Evolutionary conservation across 208 protist species (phyloP).

Genomic region (Trypanosoma mega): DNA sequence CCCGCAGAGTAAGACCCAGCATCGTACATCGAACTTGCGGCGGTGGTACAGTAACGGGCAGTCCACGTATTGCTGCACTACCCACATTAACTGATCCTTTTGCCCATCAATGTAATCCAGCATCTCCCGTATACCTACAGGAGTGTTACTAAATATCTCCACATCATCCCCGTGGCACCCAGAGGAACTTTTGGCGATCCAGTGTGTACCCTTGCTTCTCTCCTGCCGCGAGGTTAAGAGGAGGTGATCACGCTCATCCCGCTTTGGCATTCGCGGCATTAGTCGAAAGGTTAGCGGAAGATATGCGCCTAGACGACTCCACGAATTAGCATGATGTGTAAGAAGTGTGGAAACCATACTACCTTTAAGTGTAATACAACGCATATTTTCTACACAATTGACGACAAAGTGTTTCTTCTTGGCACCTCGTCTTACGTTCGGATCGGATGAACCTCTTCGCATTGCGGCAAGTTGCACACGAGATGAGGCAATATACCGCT

Average conservation of each 20-base stretch:
- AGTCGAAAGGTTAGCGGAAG: constrained; percentile 65
- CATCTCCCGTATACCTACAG: constrained; percentile 37
- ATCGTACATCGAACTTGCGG: constrained; percentile 72
- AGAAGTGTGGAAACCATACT: constrained; percentile 79
- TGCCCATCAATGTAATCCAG: constrained; percentile 55
- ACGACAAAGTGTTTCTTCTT: constrained; percentile 54
- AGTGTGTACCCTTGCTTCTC: constrained; percentile 27
- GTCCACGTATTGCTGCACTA: constrained; percentile 65
- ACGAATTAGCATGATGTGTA: constrained; percentile 54
- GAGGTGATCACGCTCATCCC: constrained; percentile 55
- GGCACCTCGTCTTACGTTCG: constrained; percentile 8
- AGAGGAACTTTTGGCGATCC: constrained; percentile 80
- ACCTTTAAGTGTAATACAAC: constrained; percentile 75
- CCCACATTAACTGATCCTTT: constrained; percentile 35
- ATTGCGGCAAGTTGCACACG: constrained; percentile 12
- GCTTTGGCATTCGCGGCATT: constrained; percentile 32
- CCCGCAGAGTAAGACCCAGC: constrained; percentile 39
- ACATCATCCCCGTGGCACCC: constrained; percentile 79
- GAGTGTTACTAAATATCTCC: constrained; percentile 65
- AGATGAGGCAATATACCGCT: constrained; percentile 47
- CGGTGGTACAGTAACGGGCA: constrained; percentile 54
- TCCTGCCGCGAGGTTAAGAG: constrained; percentile 23
- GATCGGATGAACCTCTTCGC: neutral
- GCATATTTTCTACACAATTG: constrained; percentile 67
- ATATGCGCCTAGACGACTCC: constrained; percentile 53